Percentiles rank a stretch among this genome's conserved stretches.
Conservation (phyloP, 257 asterid genomes). For the Catharanthus roseus region DNA sequence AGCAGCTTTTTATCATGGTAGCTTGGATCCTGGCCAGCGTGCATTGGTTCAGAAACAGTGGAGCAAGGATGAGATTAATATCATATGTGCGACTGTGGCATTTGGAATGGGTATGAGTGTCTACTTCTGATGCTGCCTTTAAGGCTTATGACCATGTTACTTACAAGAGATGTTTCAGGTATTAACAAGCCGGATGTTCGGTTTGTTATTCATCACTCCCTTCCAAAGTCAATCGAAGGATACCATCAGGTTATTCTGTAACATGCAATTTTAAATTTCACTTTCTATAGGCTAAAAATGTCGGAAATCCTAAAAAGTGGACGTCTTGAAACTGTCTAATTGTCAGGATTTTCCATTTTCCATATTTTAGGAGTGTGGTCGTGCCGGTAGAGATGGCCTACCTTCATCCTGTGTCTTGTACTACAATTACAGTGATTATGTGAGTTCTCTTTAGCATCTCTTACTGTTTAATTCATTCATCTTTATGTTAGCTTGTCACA, state of each 20-base stretch:
- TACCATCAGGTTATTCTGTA: slow-evolving; percentile 73
- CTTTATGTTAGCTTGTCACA: slow-evolving; percentile 4
- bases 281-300: slow-evolving; percentile 8
- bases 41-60: slow-evolving; percentile 75
- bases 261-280: slow-evolving; percentile 16
- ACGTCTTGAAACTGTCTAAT: not conserved
- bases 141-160: slow-evolving; percentile 16
- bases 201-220: slow-evolving; percentile 97
- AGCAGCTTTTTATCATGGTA: slow-evolving; percentile 92
- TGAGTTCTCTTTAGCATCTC: slow-evolving; percentile 35
- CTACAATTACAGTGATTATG: slow-evolving; percentile 92
- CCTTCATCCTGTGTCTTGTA: slow-evolving; percentile 87
- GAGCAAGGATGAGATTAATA: slow-evolving; percentile 96
- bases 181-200: slow-evolving; percentile 99
- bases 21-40: slow-evolving; percentile 80
- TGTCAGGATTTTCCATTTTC: slow-evolving; percentile 15
- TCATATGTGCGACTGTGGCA: slow-evolving; percentile 96
- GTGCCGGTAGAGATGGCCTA: slow-evolving; percentile 99
- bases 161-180: slow-evolving; percentile 47
- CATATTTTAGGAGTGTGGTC: slow-evolving; percentile 88
- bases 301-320: not conserved
- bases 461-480: slow-evolving; percentile 3
- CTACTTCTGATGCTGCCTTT: slow-evolving; percentile 21
- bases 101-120: slow-evolving; percentile 83
- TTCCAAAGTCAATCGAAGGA: slow-evolving; percentile 98